phyloP scores from a whole-genome alignment of 345 rosid species.

The Acer yangbiense region DNA sequence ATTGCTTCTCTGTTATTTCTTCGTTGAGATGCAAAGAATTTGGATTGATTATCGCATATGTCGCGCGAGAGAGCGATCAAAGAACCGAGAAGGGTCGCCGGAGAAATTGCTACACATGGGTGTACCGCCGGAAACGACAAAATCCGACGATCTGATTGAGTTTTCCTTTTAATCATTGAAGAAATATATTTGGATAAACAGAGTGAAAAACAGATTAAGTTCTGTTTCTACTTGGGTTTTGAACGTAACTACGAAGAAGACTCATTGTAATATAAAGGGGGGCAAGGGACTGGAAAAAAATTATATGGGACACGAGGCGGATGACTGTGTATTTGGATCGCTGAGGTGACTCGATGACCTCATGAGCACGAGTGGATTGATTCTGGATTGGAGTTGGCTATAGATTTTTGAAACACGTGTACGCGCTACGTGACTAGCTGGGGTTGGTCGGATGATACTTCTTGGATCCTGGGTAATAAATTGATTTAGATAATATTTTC shows the following conservation, averaged over 20 bases:
- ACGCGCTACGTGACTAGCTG: slow-evolving; percentile 25
- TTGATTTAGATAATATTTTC: neutral
- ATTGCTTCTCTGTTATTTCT: slow-evolving; percentile 46
- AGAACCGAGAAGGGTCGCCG: slow-evolving; percentile 56
- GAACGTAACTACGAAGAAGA: neutral
- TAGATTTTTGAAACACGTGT: slow-evolving; percentile 24
- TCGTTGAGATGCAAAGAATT: slow-evolving; percentile 55
- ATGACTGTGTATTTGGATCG: neutral
- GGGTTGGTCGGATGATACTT: slow-evolving; percentile 21
- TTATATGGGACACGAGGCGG: slow-evolving; percentile 42
- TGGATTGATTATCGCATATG: slow-evolving; percentile 44
- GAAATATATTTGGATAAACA: neutral
- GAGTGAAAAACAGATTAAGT: neutral
- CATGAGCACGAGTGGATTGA: neutral
- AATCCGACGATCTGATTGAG: slow-evolving; percentile 53
- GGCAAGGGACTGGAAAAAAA: neutral
- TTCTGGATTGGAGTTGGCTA: slow-evolving; percentile 18
- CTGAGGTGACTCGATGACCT: slow-evolving; percentile 14
- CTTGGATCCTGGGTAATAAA: slow-evolving; percentile 30
- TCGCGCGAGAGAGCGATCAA: slow-evolving; percentile 45
- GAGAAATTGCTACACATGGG: slow-evolving; percentile 62
- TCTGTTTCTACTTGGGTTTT: neutral
- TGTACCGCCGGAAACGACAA: slow-evolving; percentile 71
- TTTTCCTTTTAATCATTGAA: slow-evolving; percentile 40
- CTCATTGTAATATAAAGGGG: slow-evolving; percentile 1